Base-by-base conservation (phyloP, 2,329 filamentous ascomycete species). In the Fusarium piperis region DNA sequence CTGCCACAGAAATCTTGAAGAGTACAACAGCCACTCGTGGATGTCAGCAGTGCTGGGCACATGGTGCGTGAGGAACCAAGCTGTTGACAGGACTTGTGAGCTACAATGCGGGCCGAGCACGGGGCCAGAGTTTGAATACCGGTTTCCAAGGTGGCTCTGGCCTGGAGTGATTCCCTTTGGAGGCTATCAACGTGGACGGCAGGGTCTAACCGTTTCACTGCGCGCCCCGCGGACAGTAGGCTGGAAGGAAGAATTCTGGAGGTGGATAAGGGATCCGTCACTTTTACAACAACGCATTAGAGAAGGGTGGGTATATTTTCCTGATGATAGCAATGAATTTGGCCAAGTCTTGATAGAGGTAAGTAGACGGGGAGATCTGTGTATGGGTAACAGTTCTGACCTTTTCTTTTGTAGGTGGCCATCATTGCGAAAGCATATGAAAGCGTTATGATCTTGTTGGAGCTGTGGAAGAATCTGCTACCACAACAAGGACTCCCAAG, bases 161-260 rank as follows among this genome's bases (percentile, higher is more conserved):
- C 26, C 55, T 3, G 59, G 63, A 1, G 30, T 64, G 1, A 9
- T 62, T 0, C 52, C 63, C 0, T 48, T 68, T 13, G 26, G 70
- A 16, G 39, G 53, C 11, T 44, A 10, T 0, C 44, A 35, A 7
- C 12, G 46, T 1, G 15, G 16, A 30, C 26, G n/a, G 44, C 48
- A 38, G 0, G 16, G 0, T 0, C 4, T 70, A 0, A 61, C 1
- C 10, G 2, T n/a, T 26, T 58, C 71, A 2, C 26, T 75, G 2
- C 68, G 65, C 0, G 57, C 23, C 11, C 12, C 62, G 1, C 72
- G 70, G 5, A 13, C 16, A 0, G 15, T 73, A 0, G 0, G 2
- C 1, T 6, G 0, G 0, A 0, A 0, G 0, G 16, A 0, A 0
- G 0, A 0, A 2, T 46, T 55, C 0, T 65, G 36, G 39, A 0